phyloP scores from a whole-genome alignment of 805 yeast genomes.

The Ogataea zsoltii region DNA sequence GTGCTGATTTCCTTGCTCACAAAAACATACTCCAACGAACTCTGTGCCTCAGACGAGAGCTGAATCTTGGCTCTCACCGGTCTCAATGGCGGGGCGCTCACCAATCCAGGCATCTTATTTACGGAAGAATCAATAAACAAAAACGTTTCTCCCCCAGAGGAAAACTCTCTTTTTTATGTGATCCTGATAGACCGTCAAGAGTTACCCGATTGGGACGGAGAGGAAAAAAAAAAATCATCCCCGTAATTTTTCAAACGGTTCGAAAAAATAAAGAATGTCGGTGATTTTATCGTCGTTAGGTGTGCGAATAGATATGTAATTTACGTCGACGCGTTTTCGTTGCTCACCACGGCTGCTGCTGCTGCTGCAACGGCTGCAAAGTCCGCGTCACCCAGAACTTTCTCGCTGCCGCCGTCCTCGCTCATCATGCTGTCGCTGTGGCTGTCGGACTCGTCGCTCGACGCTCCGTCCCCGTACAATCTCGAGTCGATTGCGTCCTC shows the following conservation, averaged over 20 bases:
- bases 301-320: no score
- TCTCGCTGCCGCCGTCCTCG: conserved; percentile 8
- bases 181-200: conserved; percentile 1
- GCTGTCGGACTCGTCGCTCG: conserved; percentile 11
- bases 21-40: conserved; percentile 22
- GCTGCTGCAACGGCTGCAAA: conserved; percentile 37
- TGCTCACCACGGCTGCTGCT: conserved; percentile 28
- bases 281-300: no score
- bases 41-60: conserved; percentile 20
- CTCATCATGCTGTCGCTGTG: conserved; percentile 6
- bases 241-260: not conserved
- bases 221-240: no score
- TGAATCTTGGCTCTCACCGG: conserved; percentile 20
- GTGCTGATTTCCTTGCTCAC: conserved; percentile 17
- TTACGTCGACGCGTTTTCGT: no score
- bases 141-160: no score
- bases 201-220: conserved; percentile 1
- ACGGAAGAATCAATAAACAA: no score
- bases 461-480: conserved; percentile 6
- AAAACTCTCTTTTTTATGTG: not conserved
- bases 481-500: conserved; percentile 9
- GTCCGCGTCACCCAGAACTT: conserved; percentile 25
- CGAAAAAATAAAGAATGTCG: not conserved
- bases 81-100: conserved; percentile 1
- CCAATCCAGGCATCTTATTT: conserved; percentile 19